Percentiles rank a stretch among this genome's conserved stretches.
Evolutionary conservation across 2,329 filamentous ascomycete genomes (phyloP).

Genomic region (Fusarium cyanostomum): DNA sequence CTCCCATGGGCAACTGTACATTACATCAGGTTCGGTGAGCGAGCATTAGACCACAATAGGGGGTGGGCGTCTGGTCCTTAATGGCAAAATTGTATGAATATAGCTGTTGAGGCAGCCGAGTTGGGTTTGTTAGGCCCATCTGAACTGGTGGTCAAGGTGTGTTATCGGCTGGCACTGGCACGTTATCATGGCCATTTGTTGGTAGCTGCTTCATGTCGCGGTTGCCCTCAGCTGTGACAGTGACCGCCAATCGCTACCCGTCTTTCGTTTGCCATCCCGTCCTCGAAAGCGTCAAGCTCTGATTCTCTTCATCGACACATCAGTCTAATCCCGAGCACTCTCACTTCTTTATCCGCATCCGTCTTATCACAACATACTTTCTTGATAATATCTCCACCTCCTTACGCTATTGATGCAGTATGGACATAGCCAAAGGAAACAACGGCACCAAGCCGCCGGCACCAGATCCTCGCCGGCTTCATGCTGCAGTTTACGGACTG

Average conservation of each 20-base stretch:
- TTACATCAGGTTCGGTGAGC: constrained; percentile 55
- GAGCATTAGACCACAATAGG: constrained; percentile 57
- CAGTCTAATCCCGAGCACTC: background rate
- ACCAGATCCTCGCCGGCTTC: background rate
- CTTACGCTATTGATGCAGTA: background rate
- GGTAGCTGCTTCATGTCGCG: background rate
- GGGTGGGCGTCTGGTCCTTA: constrained; percentile 49
- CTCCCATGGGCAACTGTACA: constrained; percentile 62
- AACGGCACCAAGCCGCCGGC: background rate
- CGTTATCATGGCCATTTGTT: background rate
- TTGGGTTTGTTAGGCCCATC: background rate
- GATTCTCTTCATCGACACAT: background rate
- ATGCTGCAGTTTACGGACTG: background rate
- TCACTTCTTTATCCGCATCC: background rate
- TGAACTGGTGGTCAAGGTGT: background rate
- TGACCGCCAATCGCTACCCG: background rate
- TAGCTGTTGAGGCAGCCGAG: background rate
- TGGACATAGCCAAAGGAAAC: constrained; percentile 2
- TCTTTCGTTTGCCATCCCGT: constrained; percentile 3
- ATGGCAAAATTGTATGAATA: constrained; percentile 40
- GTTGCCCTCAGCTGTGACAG: constrained; percentile 2
- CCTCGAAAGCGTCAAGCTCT: background rate
- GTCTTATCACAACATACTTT: background rate
- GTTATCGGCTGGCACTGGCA: constrained; percentile 2
- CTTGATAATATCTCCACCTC: background rate